phyloP scores from a whole-genome alignment of 1,139 yeast genomes.

The Schizosaccharomyces versatilis region DNA sequence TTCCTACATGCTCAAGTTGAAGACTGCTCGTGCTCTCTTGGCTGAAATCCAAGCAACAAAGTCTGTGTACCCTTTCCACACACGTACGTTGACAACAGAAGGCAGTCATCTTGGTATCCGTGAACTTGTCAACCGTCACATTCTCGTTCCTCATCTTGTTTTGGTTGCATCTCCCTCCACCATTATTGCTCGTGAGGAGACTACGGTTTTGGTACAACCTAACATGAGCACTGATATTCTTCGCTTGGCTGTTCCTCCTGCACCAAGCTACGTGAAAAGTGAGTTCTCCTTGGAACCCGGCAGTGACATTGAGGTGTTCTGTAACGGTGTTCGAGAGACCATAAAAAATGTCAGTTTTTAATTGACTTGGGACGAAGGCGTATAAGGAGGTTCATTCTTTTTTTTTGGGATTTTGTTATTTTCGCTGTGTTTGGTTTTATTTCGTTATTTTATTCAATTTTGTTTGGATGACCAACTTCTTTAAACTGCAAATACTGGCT shows the following conservation, averaged over 20 bases:
- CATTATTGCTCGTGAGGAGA: background rate
- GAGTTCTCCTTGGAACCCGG: background rate
- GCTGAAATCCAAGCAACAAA: slow-evolving; percentile 45
- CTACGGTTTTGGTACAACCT: background rate
- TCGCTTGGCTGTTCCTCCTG: background rate
- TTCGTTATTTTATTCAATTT: background rate
- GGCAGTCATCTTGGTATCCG: slow-evolving; percentile 55
- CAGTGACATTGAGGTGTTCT: background rate
- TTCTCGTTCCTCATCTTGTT: slow-evolving; percentile 55
- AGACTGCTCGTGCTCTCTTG: slow-evolving; percentile 49
- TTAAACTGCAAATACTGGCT: background rate
- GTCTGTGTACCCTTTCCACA: slow-evolving; percentile 82
- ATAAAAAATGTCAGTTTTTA: background rate
- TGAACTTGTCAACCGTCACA: slow-evolving; percentile 62
- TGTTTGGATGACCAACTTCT: background rate
- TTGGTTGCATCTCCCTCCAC: slow-evolving; percentile 23
- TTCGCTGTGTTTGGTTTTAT: background rate
- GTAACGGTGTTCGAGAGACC: background rate
- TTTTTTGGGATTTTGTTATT: background rate
- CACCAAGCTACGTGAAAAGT: background rate
- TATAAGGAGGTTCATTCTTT: background rate
- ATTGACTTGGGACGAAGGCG: background rate
- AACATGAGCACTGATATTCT: background rate
- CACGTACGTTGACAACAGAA: slow-evolving; percentile 38
- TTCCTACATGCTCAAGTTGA: slow-evolving; percentile 52